A percentile compares a stretch with the other conserved stretches of the same genome.
Conservation (phyloP, 257 asterid genomes). For the Oldenlandia corymbosa region DNA sequence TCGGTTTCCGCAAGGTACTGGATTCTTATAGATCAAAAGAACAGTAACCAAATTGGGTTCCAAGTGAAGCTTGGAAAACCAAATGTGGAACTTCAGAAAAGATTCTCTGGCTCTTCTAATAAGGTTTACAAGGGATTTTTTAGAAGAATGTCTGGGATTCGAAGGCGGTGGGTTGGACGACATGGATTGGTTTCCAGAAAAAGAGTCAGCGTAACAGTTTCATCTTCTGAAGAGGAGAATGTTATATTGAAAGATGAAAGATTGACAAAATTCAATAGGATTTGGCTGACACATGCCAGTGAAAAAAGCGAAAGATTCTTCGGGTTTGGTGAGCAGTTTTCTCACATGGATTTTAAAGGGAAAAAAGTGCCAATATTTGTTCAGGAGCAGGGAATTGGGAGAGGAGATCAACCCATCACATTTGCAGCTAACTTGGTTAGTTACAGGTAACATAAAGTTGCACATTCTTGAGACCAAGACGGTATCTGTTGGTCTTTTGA, state of each 20-base stretch:
- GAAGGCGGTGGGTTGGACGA: constrained; percentile 44
- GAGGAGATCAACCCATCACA: constrained; percentile 97
- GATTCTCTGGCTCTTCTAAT: constrained; percentile 48
- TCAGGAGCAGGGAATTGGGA: constrained; percentile 97
- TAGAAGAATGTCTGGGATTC: constrained; percentile 35
- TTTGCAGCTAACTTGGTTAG: constrained; percentile 94
- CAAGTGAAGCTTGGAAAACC: constrained; percentile 68
- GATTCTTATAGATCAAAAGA: constrained; percentile 70
- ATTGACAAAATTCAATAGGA: constrained; percentile 47
- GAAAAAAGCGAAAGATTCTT: constrained; percentile 67
- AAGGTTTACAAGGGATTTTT: constrained; percentile 42
- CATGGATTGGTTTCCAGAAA: constrained; percentile 33
- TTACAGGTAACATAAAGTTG: too few relatives aligned
- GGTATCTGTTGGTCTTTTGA: too few relatives aligned
- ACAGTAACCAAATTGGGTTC: constrained; percentile 58
- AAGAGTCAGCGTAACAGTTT: constrained; percentile 32
- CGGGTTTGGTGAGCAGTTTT: constrained; percentile 95
- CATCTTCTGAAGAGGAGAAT: constrained; percentile 51
- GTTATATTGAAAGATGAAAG: constrained; percentile 35
- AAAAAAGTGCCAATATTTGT: constrained; percentile 78
- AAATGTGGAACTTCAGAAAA: constrained; percentile 27
- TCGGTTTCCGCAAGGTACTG: constrained; percentile 55
- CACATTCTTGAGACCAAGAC: too few relatives aligned
- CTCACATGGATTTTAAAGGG: constrained; percentile 85
- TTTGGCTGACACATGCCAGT: constrained; percentile 69